A percentile compares a stretch with the other conserved stretches of the same genome.
These are phyloP conservation scores for Amniculicola lignicola DNA, from an alignment of 495 filamentous ascomycete genomes.

Conservation along the genomic window DNA sequence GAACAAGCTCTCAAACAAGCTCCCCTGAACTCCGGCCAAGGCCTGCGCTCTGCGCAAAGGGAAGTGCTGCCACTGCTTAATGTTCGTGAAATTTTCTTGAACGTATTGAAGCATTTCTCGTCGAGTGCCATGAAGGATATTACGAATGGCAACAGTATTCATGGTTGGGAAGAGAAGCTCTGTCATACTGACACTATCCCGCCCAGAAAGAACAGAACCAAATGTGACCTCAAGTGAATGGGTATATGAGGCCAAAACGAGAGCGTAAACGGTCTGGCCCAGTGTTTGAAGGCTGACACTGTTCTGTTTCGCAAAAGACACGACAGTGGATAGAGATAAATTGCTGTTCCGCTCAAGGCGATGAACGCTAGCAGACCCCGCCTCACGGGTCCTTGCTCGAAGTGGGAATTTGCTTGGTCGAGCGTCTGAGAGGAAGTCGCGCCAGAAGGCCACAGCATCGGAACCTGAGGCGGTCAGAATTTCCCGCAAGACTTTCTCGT, in stretches of 20 bases:
- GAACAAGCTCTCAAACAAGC: slow-evolving; percentile 61
- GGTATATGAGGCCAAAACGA: slow-evolving; percentile 56
- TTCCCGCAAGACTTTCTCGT: slow-evolving; percentile 48
- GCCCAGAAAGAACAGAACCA: slow-evolving; percentile 68
- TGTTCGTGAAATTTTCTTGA: slow-evolving; percentile 50
- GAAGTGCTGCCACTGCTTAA: slow-evolving; percentile 61
- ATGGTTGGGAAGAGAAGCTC: slow-evolving; percentile 71
- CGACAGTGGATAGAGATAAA: slow-evolving; percentile 39
- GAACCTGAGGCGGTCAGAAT: slow-evolving; percentile 43
- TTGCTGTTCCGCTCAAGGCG: slow-evolving; percentile 50
- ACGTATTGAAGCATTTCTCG: slow-evolving; percentile 61
- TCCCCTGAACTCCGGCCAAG: slow-evolving; percentile 36
- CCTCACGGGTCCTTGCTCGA: not conserved
- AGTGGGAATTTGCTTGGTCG: slow-evolving; percentile 39
- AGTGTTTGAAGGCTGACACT: slow-evolving; percentile 63
- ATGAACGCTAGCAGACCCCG: slow-evolving; percentile 33
- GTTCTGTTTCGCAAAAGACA: slow-evolving; percentile 53
- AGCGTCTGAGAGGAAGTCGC: slow-evolving; percentile 51
- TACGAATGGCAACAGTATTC: slow-evolving; percentile 68
- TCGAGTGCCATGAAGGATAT: slow-evolving; percentile 60
- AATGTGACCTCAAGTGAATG: slow-evolving; percentile 63
- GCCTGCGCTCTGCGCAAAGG: slow-evolving; percentile 62
- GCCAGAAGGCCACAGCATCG: slow-evolving; percentile 58
- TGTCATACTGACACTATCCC: slow-evolving; percentile 56
- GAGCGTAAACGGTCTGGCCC: slow-evolving; percentile 62